A percentile compares a stretch with the other conserved stretches of the same genome.
phyloP scores from a whole-genome alignment of 768 basidiomycete genomes.

The Termitomyces sp. region DNA sequence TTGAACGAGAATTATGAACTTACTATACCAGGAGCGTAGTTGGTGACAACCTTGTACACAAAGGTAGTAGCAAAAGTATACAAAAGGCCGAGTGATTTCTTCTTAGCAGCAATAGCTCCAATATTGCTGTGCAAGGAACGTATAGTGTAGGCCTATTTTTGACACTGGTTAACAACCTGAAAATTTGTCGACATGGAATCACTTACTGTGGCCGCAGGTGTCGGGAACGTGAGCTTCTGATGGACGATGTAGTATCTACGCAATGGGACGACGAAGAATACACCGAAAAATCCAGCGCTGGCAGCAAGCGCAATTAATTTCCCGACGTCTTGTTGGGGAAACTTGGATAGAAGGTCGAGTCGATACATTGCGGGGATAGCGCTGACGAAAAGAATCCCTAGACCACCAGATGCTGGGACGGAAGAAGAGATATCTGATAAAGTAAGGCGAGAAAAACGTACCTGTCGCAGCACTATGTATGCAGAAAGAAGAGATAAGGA shows the following conservation, averaged over 20 bases:
- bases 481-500: not conserved
- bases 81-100: constrained; percentile 49
- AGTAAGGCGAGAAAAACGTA: constrained; percentile 13
- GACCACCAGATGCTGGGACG: constrained; percentile 41
- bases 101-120: constrained; percentile 45
- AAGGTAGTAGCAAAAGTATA: constrained; percentile 42
- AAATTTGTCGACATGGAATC: not conserved
- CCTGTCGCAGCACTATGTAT: constrained; percentile 45
- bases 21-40: constrained; percentile 56
- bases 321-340: constrained; percentile 47
- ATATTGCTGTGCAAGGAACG: constrained; percentile 51
- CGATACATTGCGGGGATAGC: constrained; percentile 60
- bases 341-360: constrained; percentile 37
- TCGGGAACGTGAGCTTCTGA: constrained; percentile 59
- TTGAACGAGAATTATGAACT: constrained; percentile 9
- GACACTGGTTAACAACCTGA: not conserved
- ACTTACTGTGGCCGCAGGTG: constrained; percentile 53
- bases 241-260: constrained; percentile 58
- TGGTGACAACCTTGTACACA: constrained; percentile 45
- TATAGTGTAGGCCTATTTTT: constrained; percentile 48
- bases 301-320: constrained; percentile 49
- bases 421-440: not conserved
- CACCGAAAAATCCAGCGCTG: constrained; percentile 52
- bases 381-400: constrained; percentile 54
- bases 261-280: constrained; percentile 63